Evolutionary conservation across 1,284 basidiomycete species (phyloP).

Genomic region (Leucocoprinus gongylophorus): DNA sequence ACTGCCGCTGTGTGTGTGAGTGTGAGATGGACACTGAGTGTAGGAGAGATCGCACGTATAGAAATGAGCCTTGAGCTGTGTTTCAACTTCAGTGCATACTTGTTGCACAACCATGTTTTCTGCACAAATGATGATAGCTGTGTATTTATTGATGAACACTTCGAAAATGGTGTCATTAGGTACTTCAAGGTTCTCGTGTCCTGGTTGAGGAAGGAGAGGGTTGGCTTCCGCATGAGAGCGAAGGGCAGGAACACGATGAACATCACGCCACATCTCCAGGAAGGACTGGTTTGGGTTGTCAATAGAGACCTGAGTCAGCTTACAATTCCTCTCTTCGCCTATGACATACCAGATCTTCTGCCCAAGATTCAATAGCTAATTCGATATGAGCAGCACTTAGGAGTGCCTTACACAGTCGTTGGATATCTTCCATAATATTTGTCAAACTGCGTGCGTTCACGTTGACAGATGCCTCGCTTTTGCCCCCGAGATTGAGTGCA

Average conservation of each 20-base stretch:
- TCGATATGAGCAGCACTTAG: slow-evolving; percentile 71
- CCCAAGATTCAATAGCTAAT: slow-evolving; percentile 68
- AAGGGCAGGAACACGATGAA: slow-evolving; percentile 52
- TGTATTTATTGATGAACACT: slow-evolving; percentile 59
- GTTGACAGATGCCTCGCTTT: slow-evolving; percentile 40
- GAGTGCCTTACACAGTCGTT: slow-evolving; percentile 76
- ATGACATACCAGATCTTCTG: slow-evolving; percentile 67
- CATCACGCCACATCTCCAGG: slow-evolving; percentile 78
- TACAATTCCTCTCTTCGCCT: too few relatives aligned
- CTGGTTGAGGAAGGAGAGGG: slow-evolving; percentile 43
- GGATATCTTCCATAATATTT: slow-evolving; percentile 72
- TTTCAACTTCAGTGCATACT: slow-evolving; percentile 73
- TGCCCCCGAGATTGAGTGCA: slow-evolving; percentile 49
- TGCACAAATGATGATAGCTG: slow-evolving; percentile 55
- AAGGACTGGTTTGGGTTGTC: slow-evolving; percentile 60
- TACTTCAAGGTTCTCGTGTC: slow-evolving; percentile 29
- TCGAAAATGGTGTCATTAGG: slow-evolving; percentile 71
- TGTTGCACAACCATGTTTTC: slow-evolving; percentile 83
- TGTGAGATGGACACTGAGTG: background rate
- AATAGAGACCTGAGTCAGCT: slow-evolving; percentile 5
- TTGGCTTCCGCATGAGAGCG: slow-evolving; percentile 44
- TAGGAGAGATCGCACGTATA: slow-evolving; percentile 27
- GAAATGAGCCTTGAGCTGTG: slow-evolving; percentile 65
- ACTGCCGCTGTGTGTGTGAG: background rate
- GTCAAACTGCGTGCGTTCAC: slow-evolving; percentile 59